Evolutionary conservation across 1,284 basidiomycete genomes (phyloP).

Genomic region (Ganoderma resinaceum): DNA sequence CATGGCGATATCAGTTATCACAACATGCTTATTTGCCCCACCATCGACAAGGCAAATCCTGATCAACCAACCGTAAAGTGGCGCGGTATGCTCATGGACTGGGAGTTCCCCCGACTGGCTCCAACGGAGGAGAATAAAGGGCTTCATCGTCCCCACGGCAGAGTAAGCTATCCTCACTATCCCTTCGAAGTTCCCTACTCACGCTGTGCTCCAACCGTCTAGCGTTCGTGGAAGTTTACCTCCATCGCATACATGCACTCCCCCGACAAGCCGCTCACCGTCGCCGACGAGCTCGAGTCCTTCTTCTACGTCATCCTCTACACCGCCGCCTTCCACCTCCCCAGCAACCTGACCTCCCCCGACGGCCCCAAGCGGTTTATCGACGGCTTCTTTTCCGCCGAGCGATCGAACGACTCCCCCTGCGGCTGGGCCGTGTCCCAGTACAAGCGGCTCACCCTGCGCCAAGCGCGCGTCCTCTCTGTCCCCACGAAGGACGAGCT

Average conservation of each 20-base stretch:
- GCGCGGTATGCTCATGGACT: slow-evolving; percentile 20
- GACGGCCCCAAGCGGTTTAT: background rate
- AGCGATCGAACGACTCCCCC: background rate
- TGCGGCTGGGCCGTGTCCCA: background rate
- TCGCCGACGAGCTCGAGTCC: slow-evolving; percentile 22
- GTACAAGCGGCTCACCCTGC: background rate
- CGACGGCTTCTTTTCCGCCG: slow-evolving; percentile 4
- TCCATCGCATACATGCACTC: background rate
- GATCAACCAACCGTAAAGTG: slow-evolving; percentile 8
- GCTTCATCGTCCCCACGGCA: background rate
- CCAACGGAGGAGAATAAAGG: background rate
- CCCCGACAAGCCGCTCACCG: background rate
- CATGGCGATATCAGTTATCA: slow-evolving; percentile 18
- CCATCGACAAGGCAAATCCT: background rate
- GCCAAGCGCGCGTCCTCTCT: background rate
- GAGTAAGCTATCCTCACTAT: background rate
- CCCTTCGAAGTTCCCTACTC: background rate
- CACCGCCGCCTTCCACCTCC: slow-evolving; percentile 9
- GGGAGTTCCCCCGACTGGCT: slow-evolving; percentile 14
- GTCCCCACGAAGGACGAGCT: background rate
- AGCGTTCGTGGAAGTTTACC: slow-evolving; percentile 13
- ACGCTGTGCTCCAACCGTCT: too few species aligned
- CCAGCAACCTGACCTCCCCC: background rate
- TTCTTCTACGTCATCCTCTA: slow-evolving; percentile 17
- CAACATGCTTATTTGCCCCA: slow-evolving; percentile 15